These are phyloP conservation scores for Talaromyces sp. DNA, from an alignment of 2,329 filamentous ascomycete genomes.

Conservation along the genomic window DNA sequence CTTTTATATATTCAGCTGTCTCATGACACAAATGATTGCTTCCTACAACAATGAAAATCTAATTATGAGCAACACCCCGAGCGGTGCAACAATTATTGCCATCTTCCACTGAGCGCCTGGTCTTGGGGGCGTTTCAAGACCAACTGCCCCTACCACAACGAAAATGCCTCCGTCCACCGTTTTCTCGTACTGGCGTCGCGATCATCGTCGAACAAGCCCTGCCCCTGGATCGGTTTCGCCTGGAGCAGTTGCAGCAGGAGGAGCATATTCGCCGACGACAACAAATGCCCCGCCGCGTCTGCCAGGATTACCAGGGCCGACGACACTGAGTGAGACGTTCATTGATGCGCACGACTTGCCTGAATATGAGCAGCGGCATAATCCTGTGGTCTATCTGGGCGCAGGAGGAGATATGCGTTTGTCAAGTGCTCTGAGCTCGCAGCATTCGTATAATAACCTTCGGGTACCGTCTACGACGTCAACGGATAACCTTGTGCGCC, in stretches of 20 bases:
- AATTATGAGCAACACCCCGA: neutral
- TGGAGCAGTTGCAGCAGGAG: slow-evolving; percentile 2
- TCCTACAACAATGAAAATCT: neutral
- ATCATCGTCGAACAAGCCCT: slow-evolving; percentile 35
- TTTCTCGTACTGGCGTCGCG: slow-evolving; percentile 41
- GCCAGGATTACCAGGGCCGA: slow-evolving; percentile 30
- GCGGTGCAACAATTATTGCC: neutral
- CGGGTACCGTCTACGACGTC: slow-evolving; percentile 25
- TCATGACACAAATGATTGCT: neutral
- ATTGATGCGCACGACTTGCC: slow-evolving; percentile 21
- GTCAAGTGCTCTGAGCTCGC: slow-evolving; percentile 19
- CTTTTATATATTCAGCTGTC: slow-evolving; percentile 1
- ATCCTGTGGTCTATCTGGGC: neutral
- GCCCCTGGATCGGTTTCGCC: slow-evolving; percentile 26
- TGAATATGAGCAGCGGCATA: neutral
- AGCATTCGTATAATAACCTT: slow-evolving; percentile 30
- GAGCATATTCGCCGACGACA: slow-evolving; percentile 12
- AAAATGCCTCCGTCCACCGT: slow-evolving; percentile 37
- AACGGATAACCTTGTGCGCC: slow-evolving; percentile 26
- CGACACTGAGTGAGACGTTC: slow-evolving; percentile 27
- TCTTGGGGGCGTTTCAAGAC: neutral
- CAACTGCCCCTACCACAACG: neutral
- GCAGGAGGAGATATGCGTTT: slow-evolving; percentile 12
- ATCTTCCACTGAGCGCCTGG: neutral
- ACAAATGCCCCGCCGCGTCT: slow-evolving; percentile 32